A percentile compares a stretch with the other conserved stretches of the same genome.
Conservation (phyloP, 352 stramenopile genomes). For the Phytophthora foliorum region DNA sequence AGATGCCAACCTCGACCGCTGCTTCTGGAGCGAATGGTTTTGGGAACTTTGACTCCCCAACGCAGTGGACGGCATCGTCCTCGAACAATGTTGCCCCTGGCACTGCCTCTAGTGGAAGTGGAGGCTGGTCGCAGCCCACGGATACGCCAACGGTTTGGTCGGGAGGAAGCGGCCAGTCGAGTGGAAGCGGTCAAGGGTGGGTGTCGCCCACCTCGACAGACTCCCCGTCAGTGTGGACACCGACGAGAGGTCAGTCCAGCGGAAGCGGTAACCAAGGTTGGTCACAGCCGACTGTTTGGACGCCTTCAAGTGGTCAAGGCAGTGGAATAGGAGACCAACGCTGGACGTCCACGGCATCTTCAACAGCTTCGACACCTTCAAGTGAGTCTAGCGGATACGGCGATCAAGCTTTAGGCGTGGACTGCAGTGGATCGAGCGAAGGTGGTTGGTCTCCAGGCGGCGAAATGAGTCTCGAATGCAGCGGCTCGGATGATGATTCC, state of each 20-base stretch:
- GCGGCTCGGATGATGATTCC: slow-evolving; percentile 22
- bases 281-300: slow-evolving; percentile 10
- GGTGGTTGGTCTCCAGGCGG: background rate
- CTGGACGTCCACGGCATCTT: slow-evolving; percentile 6
- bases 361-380: background rate
- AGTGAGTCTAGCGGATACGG: slow-evolving; percentile 5
- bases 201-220: background rate
- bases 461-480: slow-evolving; percentile 31
- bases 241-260: background rate
- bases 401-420: slow-evolving; percentile 11
- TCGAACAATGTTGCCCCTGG: slow-evolving; percentile 8
- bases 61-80: slow-evolving; percentile 11
- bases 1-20: background rate
- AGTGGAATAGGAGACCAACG: slow-evolving; percentile 11
- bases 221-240: slow-evolving; percentile 3
- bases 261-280: slow-evolving; percentile 7
- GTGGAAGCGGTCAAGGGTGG: slow-evolving; percentile 1
- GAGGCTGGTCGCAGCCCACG: slow-evolving; percentile 11
- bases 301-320: slow-evolving; percentile 4
- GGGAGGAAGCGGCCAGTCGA: slow-evolving; percentile 10
- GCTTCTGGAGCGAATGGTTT: slow-evolving; percentile 16
- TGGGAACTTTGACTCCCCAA: slow-evolving; percentile 7
- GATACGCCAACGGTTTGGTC: slow-evolving; percentile 19
- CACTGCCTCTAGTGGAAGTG: background rate
- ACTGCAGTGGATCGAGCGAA: slow-evolving; percentile 22